A percentile compares a stretch with the other conserved stretches of the same genome.
phyloP scores from a whole-genome alignment of 2,329 filamentous ascomycete species.

The Ascocoryne sarcoides region DNA sequence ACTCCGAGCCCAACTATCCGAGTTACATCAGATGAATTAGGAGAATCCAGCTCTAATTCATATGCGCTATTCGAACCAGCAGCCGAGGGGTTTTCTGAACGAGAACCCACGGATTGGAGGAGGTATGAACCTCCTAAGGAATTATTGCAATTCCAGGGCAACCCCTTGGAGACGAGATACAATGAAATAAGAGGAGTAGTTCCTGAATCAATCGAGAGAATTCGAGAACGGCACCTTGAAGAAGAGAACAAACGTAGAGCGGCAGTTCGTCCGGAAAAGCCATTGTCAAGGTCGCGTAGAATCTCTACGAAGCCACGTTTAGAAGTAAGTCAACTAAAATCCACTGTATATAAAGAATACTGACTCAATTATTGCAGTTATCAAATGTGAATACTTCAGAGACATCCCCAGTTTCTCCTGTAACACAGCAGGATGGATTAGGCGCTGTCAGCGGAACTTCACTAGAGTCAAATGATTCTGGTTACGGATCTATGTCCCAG shows the following conservation, averaged over 20 bases:
- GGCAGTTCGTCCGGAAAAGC: constrained; percentile 25
- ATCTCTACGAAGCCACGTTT: constrained; percentile 11
- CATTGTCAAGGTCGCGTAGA: constrained; percentile 14
- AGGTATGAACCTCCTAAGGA: constrained; percentile 38
- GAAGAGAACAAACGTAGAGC: constrained; percentile 26
- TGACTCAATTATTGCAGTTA: constrained; percentile 2
- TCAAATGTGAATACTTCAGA: constrained; percentile 3
- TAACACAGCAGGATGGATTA: constrained; percentile 2
- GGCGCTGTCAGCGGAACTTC: constrained; percentile 13
- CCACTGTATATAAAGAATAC: neutral
- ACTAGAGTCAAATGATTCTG: constrained; percentile 16
- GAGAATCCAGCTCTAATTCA: constrained; percentile 8
- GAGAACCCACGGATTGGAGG: constrained; percentile 34
- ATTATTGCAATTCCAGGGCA: constrained; percentile 32
- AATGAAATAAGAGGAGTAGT: constrained; percentile 36
- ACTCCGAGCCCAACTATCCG: neutral
- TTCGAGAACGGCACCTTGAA: constrained; percentile 33
- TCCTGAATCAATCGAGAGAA: constrained; percentile 36
- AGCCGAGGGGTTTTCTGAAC: constrained; percentile 12
- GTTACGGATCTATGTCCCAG: constrained; percentile 15
- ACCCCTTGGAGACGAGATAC: constrained; percentile 34
- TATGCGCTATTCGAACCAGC: constrained; percentile 18
- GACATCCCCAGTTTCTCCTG: neutral
- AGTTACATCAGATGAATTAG: neutral
- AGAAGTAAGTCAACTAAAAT: constrained; percentile 19